Evolutionary conservation across 306 rosid genomes (phyloP), one percentile per base, ranked within the genome.

Genomic region (Pyrus pyrifolia): DNA sequence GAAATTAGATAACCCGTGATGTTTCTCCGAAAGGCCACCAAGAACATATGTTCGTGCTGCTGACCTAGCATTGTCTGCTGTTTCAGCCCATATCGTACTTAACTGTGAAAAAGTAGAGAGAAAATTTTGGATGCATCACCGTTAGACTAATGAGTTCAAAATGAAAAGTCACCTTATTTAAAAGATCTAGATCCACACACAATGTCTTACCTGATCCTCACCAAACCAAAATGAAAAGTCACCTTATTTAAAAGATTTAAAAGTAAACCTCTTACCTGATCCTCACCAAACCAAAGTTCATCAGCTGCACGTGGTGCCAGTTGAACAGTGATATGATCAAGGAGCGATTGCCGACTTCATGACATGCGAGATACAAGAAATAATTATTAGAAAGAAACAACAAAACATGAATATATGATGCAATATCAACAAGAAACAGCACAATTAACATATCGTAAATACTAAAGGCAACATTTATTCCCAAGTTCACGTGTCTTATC

Each of bases 1-100:
- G 86, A 92, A 95, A 80, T 85, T 81, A 69, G 95, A 80, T 51
- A 92, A 75, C 17, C 98, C 98, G 30, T 90, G 85, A 86, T 92
- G 73, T 72, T 89, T 95, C 73, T 88, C 96, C 1, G 97, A 92
- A 80, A 95, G 97, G 76, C 98, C 97, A 69, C 97, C 96, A 78
- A 95, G 88, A 86, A 92, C 88, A 81, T 86, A 83, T 29, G 91
- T 90, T 71, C 98, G 88, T 25, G 98, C 98, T 21, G 92, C 97
- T 22, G 91, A 89, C 86, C 98, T 86, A 64, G 97, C 98, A 85
- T 90, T 92, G 83, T 92, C 97, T 55, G 97, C 97, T 35, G 97
- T 89, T 90, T 95, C 98, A 6, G 97, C 97, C 98, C 98, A 95
- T 83, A 95, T 95, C 21, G 98, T 95, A 81, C 98, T 95, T 88